These are phyloP conservation scores for Suillus subalutaceus DNA, from an alignment of 768 basidiomycete species.

Conservation along the genomic window DNA sequence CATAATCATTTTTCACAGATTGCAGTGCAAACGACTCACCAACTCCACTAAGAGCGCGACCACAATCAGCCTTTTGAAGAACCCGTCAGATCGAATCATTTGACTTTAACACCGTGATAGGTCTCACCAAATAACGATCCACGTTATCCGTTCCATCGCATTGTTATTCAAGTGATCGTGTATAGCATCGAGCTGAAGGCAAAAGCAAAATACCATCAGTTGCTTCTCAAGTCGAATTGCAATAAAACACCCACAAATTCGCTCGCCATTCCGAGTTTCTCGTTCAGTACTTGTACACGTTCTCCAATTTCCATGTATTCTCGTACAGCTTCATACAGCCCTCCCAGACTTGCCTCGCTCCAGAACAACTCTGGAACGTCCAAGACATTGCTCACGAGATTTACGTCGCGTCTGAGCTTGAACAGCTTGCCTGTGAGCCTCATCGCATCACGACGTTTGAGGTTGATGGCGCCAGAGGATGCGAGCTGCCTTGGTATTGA, in stretches of 20 bases:
- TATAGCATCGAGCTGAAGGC: slow-evolving; percentile 79
- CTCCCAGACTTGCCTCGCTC: slow-evolving; percentile 89
- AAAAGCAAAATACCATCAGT: background rate
- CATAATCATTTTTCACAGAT: background rate
- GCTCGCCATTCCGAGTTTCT: slow-evolving; percentile 83
- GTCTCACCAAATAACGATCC: slow-evolving; percentile 66
- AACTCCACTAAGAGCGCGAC: slow-evolving; percentile 88
- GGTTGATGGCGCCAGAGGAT: slow-evolving; percentile 68
- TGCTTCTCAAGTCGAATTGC: slow-evolving; percentile 1
- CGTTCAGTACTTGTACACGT: slow-evolving; percentile 84
- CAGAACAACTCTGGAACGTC: slow-evolving; percentile 95
- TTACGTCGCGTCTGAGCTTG: slow-evolving; percentile 86
- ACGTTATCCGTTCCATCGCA: slow-evolving; percentile 90
- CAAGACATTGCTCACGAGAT: slow-evolving; percentile 89
- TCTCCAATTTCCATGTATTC: slow-evolving; percentile 94
- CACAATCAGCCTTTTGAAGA: slow-evolving; percentile 74
- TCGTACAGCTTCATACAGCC: slow-evolving; percentile 87
- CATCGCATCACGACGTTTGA: slow-evolving; percentile 82
- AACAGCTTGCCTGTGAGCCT: slow-evolving; percentile 86
- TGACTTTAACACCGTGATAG: slow-evolving; percentile 30
- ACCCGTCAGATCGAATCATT: slow-evolving; percentile 16
- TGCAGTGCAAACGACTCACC: slow-evolving; percentile 41
- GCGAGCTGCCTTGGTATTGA: slow-evolving; percentile 87
- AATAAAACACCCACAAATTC: slow-evolving; percentile 74
- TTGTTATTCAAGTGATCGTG: slow-evolving; percentile 91